Evolutionary conservation across 768 basidiomycete genomes (phyloP).

Genomic region (Obba rivulosa): DNA sequence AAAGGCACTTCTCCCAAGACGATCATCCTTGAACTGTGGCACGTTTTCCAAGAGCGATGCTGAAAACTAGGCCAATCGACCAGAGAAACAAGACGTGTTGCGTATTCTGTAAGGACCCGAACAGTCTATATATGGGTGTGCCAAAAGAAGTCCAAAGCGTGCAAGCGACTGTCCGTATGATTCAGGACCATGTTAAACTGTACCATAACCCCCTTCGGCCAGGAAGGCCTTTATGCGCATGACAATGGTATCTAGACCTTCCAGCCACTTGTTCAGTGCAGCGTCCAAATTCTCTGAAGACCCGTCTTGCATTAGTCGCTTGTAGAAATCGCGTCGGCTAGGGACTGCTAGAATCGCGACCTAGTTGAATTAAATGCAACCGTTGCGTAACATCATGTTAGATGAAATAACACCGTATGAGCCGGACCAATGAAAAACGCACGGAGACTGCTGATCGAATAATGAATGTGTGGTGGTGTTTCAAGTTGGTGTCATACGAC

Average conservation of each 20-base stretch:
- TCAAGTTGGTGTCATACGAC: conserved; percentile 64
- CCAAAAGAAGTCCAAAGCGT: too few species aligned
- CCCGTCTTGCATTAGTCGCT: conserved; percentile 54
- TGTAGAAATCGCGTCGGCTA: conserved; percentile 55
- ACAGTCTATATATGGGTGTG: too few species aligned
- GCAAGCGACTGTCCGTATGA: too few species aligned
- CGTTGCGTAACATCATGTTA: not conserved
- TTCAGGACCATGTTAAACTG: too few species aligned
- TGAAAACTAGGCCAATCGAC: too few species aligned
- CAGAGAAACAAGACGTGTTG: too few species aligned
- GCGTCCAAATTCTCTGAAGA: conserved; percentile 47
- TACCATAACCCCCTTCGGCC: conserved; percentile 51
- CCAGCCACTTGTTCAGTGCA: conserved; percentile 57
- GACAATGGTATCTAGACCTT: conserved; percentile 49
- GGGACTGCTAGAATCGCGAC: conserved; percentile 49
- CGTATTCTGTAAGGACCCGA: too few species aligned
- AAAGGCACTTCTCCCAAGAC: too few species aligned
- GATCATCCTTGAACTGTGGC: too few species aligned
- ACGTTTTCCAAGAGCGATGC: too few species aligned
- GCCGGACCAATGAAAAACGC: conserved; percentile 18
- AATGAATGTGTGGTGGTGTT: conserved; percentile 61
- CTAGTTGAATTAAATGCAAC: conserved; percentile 10
- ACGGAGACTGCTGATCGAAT: conserved; percentile 63
- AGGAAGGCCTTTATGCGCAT: conserved; percentile 47
- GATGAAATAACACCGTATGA: not conserved